Percentiles rank a stretch among this genome's conserved stretches.
These are phyloP conservation scores for Stemphylium vesicarium DNA, from an alignment of 2,329 filamentous ascomycete genomes.

Conservation along the genomic window DNA sequence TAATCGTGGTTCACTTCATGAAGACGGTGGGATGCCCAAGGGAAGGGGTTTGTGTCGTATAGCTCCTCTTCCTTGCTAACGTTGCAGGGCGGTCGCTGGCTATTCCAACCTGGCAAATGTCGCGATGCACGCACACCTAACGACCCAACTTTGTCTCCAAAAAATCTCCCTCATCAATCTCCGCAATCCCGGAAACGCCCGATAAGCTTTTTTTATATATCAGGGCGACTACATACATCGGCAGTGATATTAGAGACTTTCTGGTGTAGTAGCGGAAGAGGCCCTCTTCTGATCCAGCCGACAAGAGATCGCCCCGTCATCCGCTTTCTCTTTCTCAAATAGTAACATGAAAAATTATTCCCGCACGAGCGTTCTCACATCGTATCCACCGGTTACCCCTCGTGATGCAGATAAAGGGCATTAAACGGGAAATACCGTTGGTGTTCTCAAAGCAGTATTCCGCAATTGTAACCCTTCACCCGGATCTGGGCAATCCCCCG, in stretches of 20 bases:
- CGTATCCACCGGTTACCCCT: background rate
- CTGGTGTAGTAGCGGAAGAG: background rate
- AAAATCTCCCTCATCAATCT: background rate
- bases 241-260: background rate
- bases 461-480: slow-evolving; percentile 2
- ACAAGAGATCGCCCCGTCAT: background rate
- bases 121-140: background rate
- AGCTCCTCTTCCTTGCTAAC: background rate
- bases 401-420: background rate
- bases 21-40: background rate
- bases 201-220: background rate
- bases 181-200: background rate
- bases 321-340: background rate
- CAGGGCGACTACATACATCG: background rate
- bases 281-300: background rate
- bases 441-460: background rate
- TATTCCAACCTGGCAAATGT: background rate
- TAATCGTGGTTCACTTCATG: background rate
- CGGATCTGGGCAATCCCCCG: background rate
- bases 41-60: background rate
- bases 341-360: background rate
- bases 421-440: background rate
- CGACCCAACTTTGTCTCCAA: background rate
- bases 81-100: background rate
- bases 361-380: background rate